Evolutionary conservation across 2,329 filamentous ascomycete genomes (phyloP).

Genomic region (Claviceps monticola): DNA sequence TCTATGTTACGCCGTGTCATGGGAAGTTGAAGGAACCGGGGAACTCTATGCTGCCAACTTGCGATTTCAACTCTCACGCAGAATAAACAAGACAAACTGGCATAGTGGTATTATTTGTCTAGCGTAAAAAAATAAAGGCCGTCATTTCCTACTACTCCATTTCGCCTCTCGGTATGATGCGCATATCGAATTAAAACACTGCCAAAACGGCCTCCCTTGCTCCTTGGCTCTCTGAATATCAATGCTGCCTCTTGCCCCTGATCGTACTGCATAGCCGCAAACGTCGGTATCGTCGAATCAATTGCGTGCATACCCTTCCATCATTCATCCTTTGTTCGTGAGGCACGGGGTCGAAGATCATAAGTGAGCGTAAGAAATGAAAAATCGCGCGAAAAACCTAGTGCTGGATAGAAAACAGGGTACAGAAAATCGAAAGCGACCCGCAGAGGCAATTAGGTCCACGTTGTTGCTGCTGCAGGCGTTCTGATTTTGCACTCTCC

Average conservation of each 20-base stretch:
- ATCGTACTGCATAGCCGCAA: not conserved
- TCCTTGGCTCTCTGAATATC: constrained; percentile 7
- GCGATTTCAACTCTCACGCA: not conserved
- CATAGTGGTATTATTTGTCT: constrained; percentile 4
- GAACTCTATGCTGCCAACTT: too few relatives aligned
- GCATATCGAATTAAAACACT: constrained; percentile 13
- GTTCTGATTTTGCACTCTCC: not conserved
- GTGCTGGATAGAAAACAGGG: constrained; percentile 18
- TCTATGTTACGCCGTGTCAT: too few relatives aligned
- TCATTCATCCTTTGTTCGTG: constrained; percentile 12
- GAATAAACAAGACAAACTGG: not conserved
- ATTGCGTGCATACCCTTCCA: constrained; percentile 8
- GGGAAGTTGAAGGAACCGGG: too few relatives aligned
- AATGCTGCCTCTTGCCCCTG: constrained; percentile 6
- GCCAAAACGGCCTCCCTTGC: constrained; percentile 9
- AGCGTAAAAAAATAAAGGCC: constrained; percentile 13
- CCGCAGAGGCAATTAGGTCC: constrained; percentile 6
- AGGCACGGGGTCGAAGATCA: constrained; percentile 1
- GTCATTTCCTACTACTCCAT: constrained; percentile 16
- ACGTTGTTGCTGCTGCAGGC: not conserved
- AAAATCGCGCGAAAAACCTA: constrained; percentile 12
- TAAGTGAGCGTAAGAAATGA: constrained; percentile 3
- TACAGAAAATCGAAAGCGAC: constrained; percentile 18
- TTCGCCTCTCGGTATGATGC: constrained; percentile 22
- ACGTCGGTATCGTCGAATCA: constrained; percentile 4